These are phyloP conservation scores for Venturia carpophila DNA, from an alignment of 2,329 filamentous ascomycete species.

Conservation along the genomic window DNA sequence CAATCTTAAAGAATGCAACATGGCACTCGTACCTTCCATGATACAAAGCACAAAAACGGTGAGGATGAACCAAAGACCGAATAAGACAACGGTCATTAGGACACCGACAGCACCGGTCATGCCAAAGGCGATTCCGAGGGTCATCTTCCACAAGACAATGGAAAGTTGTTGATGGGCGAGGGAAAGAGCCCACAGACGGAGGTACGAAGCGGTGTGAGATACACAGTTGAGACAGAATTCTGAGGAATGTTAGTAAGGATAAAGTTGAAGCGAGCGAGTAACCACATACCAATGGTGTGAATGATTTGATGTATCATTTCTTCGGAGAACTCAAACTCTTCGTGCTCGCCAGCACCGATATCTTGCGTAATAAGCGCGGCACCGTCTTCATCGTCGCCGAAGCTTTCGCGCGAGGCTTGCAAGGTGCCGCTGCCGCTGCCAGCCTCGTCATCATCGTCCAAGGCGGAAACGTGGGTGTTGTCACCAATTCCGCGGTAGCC, in stretches of 20 bases:
- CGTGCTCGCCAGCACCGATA: conserved; percentile 73
- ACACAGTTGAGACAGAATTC: conserved; percentile 99
- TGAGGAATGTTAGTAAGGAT: conserved; percentile 35
- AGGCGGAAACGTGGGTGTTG: conserved; percentile 74
- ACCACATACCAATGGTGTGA: conserved; percentile 83
- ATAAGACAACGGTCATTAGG: conserved; percentile 72
- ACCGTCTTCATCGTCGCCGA: conserved; percentile 70
- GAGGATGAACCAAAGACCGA: conserved; percentile 85
- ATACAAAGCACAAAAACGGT: conserved; percentile 74
- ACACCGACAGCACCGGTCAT: conserved; percentile 61
- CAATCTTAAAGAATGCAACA: conserved; percentile 84
- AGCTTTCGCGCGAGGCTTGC: conserved; percentile 56
- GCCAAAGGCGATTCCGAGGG: conserved; percentile 66
- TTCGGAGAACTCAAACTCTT: conserved; percentile 95
- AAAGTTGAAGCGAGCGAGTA: not conserved
- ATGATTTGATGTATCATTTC: conserved; percentile 99
- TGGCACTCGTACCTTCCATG: conserved; percentile 94
- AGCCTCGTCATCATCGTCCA: conserved; percentile 85
- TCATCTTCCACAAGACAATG: conserved; percentile 95
- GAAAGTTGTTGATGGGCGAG: conserved; percentile 97
- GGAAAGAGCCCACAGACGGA: conserved; percentile 95
- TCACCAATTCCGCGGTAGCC: conserved; percentile 94
- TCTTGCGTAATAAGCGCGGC: conserved; percentile 85
- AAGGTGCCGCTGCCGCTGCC: conserved; percentile 58
- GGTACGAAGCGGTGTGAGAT: conserved; percentile 95